Evolutionary conservation across 495 filamentous ascomycete species (phyloP).

Genomic region (Hyaloscypha bicolor): DNA sequence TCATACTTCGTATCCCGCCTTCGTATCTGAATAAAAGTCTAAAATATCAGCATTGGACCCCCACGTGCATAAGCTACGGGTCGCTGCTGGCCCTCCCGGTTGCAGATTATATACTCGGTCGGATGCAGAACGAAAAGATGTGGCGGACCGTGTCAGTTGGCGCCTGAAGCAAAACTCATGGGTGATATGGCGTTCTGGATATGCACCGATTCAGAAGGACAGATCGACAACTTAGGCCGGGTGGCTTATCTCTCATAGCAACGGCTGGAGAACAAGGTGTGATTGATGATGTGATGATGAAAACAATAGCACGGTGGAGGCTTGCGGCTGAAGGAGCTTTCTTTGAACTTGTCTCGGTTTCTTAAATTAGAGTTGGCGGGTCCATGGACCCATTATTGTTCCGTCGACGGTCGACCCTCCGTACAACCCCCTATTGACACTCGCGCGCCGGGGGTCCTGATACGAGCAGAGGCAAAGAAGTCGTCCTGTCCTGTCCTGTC

Average conservation of each 20-base stretch:
- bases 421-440: background rate
- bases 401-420: background rate
- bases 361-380: conserved; percentile 4
- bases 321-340: conserved; percentile 8
- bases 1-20: background rate
- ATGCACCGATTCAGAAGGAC: background rate
- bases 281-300: background rate
- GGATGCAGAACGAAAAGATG: background rate
- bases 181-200: background rate
- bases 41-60: background rate
- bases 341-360: background rate
- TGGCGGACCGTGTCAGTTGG: background rate
- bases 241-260: conserved; percentile 2
- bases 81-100: background rate
- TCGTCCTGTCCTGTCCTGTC: no score
- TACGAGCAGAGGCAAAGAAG: no score
- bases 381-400: background rate
- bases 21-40: background rate
- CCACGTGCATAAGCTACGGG: background rate
- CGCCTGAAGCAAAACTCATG: background rate
- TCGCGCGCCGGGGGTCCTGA: background rate
- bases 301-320: conserved; percentile 1
- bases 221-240: background rate
- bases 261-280: background rate
- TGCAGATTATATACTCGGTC: background rate